A percentile compares a stretch with the other conserved stretches of the same genome.
Evolutionary conservation across 2,329 filamentous ascomycete genomes (phyloP).

Genomic region (Talaromyces albobiverticillius): DNA sequence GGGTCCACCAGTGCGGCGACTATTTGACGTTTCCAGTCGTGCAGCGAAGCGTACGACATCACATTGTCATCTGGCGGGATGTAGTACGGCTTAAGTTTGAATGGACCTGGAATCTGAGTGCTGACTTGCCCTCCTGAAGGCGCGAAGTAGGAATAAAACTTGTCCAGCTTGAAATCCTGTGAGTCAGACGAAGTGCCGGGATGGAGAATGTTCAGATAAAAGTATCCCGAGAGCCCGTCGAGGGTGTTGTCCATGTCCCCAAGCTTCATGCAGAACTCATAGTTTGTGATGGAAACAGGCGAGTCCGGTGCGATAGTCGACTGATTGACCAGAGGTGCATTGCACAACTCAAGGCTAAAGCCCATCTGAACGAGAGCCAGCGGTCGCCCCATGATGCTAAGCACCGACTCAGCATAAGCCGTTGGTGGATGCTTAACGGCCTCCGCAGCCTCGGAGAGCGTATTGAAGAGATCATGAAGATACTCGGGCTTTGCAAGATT

Average conservation of each 20-base stretch:
- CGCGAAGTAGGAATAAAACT: neutral
- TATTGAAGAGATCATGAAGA: neutral
- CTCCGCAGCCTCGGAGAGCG: neutral
- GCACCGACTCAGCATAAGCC: neutral
- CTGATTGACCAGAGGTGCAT: neutral
- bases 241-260: constrained; percentile 32
- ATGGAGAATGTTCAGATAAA: constrained; percentile 13
- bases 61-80: neutral
- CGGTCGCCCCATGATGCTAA: neutral
- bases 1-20: neutral
- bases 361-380: constrained; percentile 1
- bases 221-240: constrained; percentile 44
- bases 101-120: neutral
- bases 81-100: neutral
- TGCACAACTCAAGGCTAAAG: neutral
- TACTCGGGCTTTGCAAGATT: neutral
- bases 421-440: neutral
- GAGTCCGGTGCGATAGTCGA: neutral
- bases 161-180: too few species aligned
- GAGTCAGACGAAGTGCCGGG: neutral
- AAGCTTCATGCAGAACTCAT: constrained; percentile 37
- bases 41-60: neutral
- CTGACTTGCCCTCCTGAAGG: neutral
- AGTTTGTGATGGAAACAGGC: constrained; percentile 15
- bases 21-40: neutral